These are phyloP conservation scores for Hydnomerulius pinastri DNA, from an alignment of 768 basidiomycete genomes.

Conservation along the genomic window DNA sequence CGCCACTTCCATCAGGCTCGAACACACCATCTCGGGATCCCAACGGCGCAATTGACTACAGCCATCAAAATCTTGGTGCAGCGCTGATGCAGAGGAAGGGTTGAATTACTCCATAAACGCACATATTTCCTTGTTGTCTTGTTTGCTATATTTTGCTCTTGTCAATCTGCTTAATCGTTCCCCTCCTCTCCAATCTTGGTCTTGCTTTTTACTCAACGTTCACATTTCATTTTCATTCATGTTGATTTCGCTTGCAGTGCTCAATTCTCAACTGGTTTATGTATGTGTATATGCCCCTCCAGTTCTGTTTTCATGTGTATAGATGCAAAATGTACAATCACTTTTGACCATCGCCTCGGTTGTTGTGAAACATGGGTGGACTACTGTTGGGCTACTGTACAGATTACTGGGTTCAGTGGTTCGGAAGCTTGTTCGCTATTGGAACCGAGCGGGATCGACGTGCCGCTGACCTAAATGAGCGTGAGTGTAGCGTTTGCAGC, in stretches of 20 bases:
- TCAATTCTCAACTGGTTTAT: constrained; percentile 12
- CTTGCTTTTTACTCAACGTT: constrained; percentile 3
- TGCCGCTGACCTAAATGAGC: no score
- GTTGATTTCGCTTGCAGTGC: constrained; percentile 16
- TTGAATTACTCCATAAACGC: constrained; percentile 8
- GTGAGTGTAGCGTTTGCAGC: no score
- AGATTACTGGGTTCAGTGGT: no score
- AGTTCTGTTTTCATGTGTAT: neutral
- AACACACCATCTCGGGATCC: constrained; percentile 39
- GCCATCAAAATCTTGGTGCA: constrained; percentile 26
- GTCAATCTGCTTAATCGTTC: no score
- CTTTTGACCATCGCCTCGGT: no score
- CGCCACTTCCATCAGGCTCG: constrained; percentile 60
- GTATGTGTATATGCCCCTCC: constrained; percentile 13
- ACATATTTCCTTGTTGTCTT: neutral
- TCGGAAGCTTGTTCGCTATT: no score
- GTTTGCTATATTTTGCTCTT: neutral
- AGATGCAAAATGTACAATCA: neutral
- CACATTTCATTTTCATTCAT: constrained; percentile 1
- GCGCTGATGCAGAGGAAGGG: constrained; percentile 28
- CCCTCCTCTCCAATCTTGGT: neutral
- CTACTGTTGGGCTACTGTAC: no score
- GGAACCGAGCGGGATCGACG: no score
- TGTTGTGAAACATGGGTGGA: no score
- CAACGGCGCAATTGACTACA: constrained; percentile 24